Conservation (phyloP, 2,329 filamentous ascomycete species). For the Neofusicoccum parvum region DNA sequence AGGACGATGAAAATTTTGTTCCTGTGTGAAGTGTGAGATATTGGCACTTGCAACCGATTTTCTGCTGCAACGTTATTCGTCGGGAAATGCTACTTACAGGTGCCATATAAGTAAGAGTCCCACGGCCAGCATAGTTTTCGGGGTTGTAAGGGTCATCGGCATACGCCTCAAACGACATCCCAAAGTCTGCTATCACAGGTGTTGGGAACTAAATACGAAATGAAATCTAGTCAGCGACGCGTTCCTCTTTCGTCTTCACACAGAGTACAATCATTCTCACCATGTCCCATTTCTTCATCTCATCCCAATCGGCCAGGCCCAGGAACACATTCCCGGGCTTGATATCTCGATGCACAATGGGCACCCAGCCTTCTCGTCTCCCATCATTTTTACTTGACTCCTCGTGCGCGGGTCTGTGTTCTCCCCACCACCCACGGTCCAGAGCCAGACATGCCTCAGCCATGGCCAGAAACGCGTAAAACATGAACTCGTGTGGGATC, state of each 20-base stretch:
- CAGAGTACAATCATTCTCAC: background rate
- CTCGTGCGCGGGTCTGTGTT: background rate
- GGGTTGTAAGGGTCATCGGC: constrained; percentile 1
- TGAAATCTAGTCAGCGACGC: background rate
- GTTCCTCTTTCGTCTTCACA: too few species aligned
- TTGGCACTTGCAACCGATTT: background rate
- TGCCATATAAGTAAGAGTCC: background rate
- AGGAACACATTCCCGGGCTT: background rate
- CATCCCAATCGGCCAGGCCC: background rate
- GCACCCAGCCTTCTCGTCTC: constrained; percentile 1
- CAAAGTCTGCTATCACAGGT: background rate
- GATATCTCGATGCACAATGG: constrained; percentile 3
- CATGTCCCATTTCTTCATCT: background rate
- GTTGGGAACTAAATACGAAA: background rate
- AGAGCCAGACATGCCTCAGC: background rate
- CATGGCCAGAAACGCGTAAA: background rate
- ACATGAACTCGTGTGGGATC: background rate
- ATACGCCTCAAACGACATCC: background rate
- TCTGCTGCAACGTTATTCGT: too few species aligned
- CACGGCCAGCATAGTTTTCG: background rate
- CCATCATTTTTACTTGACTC: background rate
- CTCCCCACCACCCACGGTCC: constrained; percentile 6
- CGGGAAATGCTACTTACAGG: background rate
- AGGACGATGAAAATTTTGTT: background rate
- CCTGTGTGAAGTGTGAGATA: background rate